These are phyloP conservation scores for Phytophthora cactorum DNA, from an alignment of 352 stramenopile species.

Conservation along the genomic window DNA sequence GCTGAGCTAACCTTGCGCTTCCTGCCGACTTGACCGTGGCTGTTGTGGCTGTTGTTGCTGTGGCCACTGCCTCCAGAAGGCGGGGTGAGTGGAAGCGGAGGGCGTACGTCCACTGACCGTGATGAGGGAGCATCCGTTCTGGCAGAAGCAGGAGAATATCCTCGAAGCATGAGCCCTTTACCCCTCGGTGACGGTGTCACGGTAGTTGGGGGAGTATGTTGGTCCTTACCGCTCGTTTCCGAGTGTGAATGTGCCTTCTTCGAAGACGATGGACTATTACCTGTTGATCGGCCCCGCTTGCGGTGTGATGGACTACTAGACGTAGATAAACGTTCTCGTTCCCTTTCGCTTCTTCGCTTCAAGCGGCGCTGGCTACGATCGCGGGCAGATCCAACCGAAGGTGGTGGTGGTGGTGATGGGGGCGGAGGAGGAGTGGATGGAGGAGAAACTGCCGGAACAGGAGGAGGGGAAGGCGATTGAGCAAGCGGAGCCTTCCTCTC, in stretches of 20 bases:
- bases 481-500: constrained; percentile 31
- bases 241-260: constrained; percentile 16
- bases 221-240: constrained; percentile 16
- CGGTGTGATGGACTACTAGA: constrained; percentile 30
- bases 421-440: constrained; percentile 35
- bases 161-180: constrained; percentile 43
- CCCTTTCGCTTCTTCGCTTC: constrained; percentile 20
- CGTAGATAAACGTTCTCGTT: constrained; percentile 16
- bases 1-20: constrained; percentile 66
- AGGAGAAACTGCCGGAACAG: constrained; percentile 24
- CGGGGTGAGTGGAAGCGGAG: constrained; percentile 48
- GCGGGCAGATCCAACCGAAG: constrained; percentile 10
- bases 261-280: constrained; percentile 20
- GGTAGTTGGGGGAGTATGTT: constrained; percentile 8
- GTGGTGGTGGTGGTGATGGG: constrained; percentile 31
- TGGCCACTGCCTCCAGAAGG: constrained; percentile 26
- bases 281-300: constrained; percentile 28
- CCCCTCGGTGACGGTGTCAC: constrained; percentile 40
- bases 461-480: constrained; percentile 16
- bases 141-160: constrained; percentile 36
- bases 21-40: constrained; percentile 17
- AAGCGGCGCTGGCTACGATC: constrained; percentile 12
- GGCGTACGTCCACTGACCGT: constrained; percentile 43
- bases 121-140: constrained; percentile 19
- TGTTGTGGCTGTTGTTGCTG: constrained; percentile 27